These are phyloP conservation scores for Aspergillus homomorphus DNA, from an alignment of 495 filamentous ascomycete genomes.

Conservation along the genomic window DNA sequence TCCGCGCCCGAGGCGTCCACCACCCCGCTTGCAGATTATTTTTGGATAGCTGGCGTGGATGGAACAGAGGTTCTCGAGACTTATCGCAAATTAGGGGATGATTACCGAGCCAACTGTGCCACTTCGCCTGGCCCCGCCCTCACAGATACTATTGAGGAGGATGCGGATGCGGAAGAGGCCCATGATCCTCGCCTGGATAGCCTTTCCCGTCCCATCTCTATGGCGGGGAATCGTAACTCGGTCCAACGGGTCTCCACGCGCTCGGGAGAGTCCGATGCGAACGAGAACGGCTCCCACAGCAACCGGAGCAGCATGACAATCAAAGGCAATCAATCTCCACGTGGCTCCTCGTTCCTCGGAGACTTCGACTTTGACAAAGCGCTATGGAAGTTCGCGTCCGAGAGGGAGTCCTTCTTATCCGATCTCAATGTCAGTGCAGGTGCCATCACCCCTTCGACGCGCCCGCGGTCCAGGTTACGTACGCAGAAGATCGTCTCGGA, in stretches of 20 bases:
- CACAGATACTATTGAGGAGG: conserved; percentile 79
- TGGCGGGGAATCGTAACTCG: conserved; percentile 60
- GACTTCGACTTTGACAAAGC: conserved; percentile 93
- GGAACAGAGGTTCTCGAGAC: conserved; percentile 53
- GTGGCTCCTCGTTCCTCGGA: conserved; percentile 36
- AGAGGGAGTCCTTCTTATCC: conserved; percentile 88
- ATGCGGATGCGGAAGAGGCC: conserved; percentile 61
- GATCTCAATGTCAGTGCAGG: conserved; percentile 89
- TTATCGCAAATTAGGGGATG: conserved; percentile 48
- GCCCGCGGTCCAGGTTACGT: conserved; percentile 69
- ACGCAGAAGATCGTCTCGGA: conserved; percentile 80
- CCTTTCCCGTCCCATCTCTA: conserved; percentile 53
- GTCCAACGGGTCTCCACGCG: conserved; percentile 65
- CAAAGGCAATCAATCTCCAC: conserved; percentile 50
- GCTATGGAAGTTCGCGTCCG: conserved; percentile 87
- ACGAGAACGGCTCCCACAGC: conserved; percentile 63
- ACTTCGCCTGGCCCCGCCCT: conserved; percentile 53
- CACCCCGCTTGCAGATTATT: conserved; percentile 92
- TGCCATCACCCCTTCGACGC: conserved; percentile 65
- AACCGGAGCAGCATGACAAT: conserved; percentile 89
- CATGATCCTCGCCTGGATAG: conserved; percentile 36
- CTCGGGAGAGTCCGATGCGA: conserved; percentile 53
- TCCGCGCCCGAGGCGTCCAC: conserved; percentile 47
- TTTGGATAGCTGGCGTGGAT: conserved; percentile 96
- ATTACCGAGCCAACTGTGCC: conserved; percentile 46